A percentile compares a stretch with the other conserved stretches of the same genome.
These are phyloP conservation scores for Gilbertella persicaria DNA, from an alignment of 371 early-diverging fungal species.

Conservation along the genomic window DNA sequence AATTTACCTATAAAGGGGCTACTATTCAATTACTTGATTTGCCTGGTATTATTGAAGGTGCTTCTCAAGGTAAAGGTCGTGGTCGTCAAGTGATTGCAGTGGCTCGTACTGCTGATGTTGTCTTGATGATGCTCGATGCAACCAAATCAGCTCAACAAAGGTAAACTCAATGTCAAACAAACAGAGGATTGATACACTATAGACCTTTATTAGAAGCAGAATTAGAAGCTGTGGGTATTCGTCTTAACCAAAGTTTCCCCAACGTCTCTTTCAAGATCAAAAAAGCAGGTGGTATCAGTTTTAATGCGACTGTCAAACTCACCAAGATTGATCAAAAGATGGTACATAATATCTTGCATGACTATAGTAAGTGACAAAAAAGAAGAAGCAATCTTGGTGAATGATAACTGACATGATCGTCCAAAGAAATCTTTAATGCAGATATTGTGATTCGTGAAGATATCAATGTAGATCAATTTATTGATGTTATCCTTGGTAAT, in stretches of 20 bases:
- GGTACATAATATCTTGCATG: slow-evolving; percentile 94
- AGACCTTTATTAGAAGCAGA: slow-evolving; percentile 94
- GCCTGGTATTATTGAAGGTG: slow-evolving; percentile 93
- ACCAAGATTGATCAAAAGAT: slow-evolving; percentile 89
- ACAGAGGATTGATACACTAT: neutral
- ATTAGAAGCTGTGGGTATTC: slow-evolving; percentile 98
- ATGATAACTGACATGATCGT: neutral
- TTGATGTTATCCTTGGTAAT: slow-evolving; percentile 98
- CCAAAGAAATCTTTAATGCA: slow-evolving; percentile 91
- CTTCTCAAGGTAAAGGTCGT: slow-evolving; percentile 96
- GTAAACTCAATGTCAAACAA: slow-evolving; percentile 27
- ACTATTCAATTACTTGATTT: slow-evolving; percentile 94
- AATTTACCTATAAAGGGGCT: slow-evolving; percentile 97
- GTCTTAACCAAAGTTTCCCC: slow-evolving; percentile 91
- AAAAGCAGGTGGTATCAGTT: slow-evolving; percentile 97
- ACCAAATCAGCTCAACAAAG: slow-evolving; percentile 87
- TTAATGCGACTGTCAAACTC: slow-evolving; percentile 90
- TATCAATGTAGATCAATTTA: slow-evolving; percentile 97
- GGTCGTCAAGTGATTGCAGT: slow-evolving; percentile 97
- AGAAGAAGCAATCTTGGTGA: neutral
- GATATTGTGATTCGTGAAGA: slow-evolving; percentile 99
- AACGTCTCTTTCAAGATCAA: slow-evolving; percentile 97
- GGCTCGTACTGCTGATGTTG: slow-evolving; percentile 96
- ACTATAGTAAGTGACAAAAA: slow-evolving; percentile 71
- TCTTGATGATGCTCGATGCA: slow-evolving; percentile 99